Evolutionary conservation across 768 basidiomycete species (phyloP).

Genomic region (Trametes coccinea): DNA sequence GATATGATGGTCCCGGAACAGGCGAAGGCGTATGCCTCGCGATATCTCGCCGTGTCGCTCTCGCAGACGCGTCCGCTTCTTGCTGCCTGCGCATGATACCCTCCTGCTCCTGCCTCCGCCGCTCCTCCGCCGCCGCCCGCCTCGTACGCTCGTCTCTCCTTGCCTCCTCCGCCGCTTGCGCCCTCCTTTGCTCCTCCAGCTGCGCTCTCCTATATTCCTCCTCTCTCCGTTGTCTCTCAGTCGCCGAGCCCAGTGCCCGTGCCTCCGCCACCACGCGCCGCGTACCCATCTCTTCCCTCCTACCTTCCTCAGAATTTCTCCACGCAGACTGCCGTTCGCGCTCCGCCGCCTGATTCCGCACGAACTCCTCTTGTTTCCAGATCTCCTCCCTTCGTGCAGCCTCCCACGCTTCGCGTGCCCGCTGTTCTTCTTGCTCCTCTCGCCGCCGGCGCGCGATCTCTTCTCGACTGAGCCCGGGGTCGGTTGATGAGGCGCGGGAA

Average conservation of each 20-base stretch:
- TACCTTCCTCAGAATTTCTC: conserved; percentile 21
- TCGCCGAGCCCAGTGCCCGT: conserved; percentile 19
- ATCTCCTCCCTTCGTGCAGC: conserved; percentile 37
- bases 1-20: not conserved
- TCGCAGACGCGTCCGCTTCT: conserved; percentile 40
- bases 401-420: conserved; percentile 39
- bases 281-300: conserved; percentile 23
- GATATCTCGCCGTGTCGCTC: conserved; percentile 29
- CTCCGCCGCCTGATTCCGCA: conserved; percentile 27
- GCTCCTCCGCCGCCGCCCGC: conserved; percentile 30
- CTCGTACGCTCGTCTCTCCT: conserved; percentile 25
- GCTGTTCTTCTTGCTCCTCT: conserved; percentile 39
- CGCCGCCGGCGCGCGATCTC: conserved; percentile 31
- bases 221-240: conserved; percentile 31
- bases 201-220: conserved; percentile 31
- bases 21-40: conserved; percentile 17
- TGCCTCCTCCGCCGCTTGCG: conserved; percentile 13
- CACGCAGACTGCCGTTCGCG: conserved; percentile 24
- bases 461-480: conserved; percentile 25
- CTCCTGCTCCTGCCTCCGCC: conserved; percentile 51
- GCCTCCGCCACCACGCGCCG: conserved; percentile 25
- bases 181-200: conserved; percentile 26
- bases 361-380: conserved; percentile 33
- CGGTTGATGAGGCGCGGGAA: conserved; percentile 20
- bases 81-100: conserved; percentile 59